Percentiles rank a stretch among this genome's conserved stretches.
Evolutionary conservation across 352 stramenopile genomes (phyloP).

Genomic region (Phytophthora megakarya): DNA sequence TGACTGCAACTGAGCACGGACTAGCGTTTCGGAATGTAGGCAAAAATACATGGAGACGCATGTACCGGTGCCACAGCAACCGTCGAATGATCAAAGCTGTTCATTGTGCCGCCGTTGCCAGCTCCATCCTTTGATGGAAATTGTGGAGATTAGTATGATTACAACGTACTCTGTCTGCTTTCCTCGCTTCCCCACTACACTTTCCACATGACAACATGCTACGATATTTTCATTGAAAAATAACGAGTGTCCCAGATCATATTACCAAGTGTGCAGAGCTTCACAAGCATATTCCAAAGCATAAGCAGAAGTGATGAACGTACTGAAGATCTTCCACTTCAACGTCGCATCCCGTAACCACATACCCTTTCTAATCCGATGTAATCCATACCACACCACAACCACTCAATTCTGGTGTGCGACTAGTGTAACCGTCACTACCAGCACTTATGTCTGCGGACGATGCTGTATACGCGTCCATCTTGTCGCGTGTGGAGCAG

Average conservation of each 20-base stretch:
- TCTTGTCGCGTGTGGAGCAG: conserved; percentile 34
- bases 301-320: no score
- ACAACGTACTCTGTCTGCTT: no score
- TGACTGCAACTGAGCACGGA: not conserved
- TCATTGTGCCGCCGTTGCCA: no score
- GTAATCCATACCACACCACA: not conserved
- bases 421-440: not conserved
- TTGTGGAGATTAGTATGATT: no score
- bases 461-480: conserved; percentile 42
- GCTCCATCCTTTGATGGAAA: no score
- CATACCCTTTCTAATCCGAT: no score
- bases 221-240: not conserved
- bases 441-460: conserved; percentile 4
- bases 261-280: no score
- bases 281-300: no score
- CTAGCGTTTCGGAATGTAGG: not conserved
- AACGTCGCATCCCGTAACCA: no score
- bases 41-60: conserved; percentile 3
- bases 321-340: not conserved
- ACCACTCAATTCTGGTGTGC: not conserved
- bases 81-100: no score
- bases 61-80: not conserved
- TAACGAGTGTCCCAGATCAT: not conserved
- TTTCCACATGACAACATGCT: not conserved
- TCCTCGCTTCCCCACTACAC: not conserved